These are phyloP conservation scores for Sedum album DNA, from an alignment of 164 flowering plant genomes.

Conservation along the genomic window DNA sequence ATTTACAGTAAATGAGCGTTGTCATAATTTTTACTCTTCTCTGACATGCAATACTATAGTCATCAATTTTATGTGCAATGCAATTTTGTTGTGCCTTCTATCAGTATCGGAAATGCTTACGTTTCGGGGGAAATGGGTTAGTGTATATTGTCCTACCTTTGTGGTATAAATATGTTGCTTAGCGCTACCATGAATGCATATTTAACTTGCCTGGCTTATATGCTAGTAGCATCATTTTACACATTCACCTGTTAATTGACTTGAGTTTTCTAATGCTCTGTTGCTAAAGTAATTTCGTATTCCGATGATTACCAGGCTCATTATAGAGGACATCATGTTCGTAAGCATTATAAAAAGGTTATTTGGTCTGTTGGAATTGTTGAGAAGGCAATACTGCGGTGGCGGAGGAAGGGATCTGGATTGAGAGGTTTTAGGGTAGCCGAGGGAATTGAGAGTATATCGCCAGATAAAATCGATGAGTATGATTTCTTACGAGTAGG, in stretches of 20 bases:
- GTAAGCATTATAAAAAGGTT: conserved; percentile 54
- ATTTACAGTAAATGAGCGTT: not conserved
- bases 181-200: not conserved
- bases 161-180: not conserved
- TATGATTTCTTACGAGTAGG: conserved; percentile 64
- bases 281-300: not conserved
- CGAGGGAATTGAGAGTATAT: conserved; percentile 14
- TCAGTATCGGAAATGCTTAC: not conserved
- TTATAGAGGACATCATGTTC: conserved; percentile 77
- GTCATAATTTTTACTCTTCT: not conserved
- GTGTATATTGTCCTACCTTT: not conserved
- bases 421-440: conserved; percentile 55
- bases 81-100: not conserved
- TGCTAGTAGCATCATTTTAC: not conserved
- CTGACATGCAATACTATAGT: not conserved
- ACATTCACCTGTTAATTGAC: not conserved
- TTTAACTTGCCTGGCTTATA: not conserved
- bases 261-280: not conserved
- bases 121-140: no score
- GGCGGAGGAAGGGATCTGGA: conserved; percentile 79
- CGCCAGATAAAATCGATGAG: conserved; percentile 47
- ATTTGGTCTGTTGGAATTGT: conserved; percentile 79
- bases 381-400: conserved; percentile 82
- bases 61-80: not conserved
- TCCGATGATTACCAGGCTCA: conserved; percentile 44